phyloP scores from a whole-genome alignment of 139 green algal genomes.

The Trebouxia sp. region DNA sequence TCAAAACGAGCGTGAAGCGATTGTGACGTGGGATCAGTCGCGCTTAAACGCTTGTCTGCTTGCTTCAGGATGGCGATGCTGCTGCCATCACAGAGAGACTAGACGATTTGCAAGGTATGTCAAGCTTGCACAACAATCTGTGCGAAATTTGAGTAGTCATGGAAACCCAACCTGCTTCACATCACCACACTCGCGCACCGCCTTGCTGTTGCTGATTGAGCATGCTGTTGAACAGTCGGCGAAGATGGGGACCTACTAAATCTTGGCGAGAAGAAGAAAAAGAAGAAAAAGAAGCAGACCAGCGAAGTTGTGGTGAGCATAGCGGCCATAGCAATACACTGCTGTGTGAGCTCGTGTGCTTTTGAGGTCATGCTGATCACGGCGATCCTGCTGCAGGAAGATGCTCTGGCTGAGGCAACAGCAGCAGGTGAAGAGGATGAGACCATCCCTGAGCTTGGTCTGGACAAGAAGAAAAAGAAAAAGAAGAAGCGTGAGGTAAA shows the following conservation, averaged over 20 bases:
- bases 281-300: slow-evolving; percentile 63
- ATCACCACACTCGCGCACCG: not conserved
- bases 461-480: slow-evolving; percentile 84
- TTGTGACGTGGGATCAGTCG: too few species aligned
- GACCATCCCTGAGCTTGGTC: slow-evolving; percentile 40
- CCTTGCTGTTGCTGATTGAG: too few species aligned
- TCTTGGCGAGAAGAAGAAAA: slow-evolving; percentile 42
- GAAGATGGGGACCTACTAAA: slow-evolving; percentile 30
- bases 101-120: slow-evolving; percentile 44
- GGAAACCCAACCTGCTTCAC: not conserved
- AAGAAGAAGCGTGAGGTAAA: slow-evolving; percentile 62
- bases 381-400: slow-evolving; percentile 33
- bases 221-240: slow-evolving; percentile 24
- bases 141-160: not conserved
- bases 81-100: slow-evolving; percentile 37
- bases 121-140: not conserved
- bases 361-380: not conserved
- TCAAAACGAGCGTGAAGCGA: too few species aligned
- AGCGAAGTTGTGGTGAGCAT: slow-evolving; percentile 19
- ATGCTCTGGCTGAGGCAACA: slow-evolving; percentile 35
- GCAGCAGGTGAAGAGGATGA: slow-evolving; percentile 43
- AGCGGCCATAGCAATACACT: too few species aligned
- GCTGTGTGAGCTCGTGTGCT: not conserved
- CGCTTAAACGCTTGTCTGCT: too few species aligned
- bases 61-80: not conserved